These are phyloP conservation scores for Cyclotella atomus DNA, from an alignment of 108 stramenopile species.

Conservation along the genomic window DNA sequence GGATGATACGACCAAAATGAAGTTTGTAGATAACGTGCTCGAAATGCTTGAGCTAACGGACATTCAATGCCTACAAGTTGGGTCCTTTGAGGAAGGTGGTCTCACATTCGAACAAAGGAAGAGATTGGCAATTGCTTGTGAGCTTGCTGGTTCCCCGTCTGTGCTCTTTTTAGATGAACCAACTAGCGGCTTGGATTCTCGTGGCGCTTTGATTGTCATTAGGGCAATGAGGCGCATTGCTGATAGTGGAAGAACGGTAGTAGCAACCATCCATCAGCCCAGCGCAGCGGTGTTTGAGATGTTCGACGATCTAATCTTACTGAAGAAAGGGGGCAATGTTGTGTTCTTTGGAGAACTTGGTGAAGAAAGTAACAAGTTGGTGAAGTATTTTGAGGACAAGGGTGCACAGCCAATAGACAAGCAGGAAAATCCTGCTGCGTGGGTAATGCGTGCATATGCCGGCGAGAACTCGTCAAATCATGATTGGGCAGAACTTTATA, in stretches of 20 bases:
- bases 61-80: constrained; percentile 68
- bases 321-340: constrained; percentile 57
- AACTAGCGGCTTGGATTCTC: constrained; percentile 71
- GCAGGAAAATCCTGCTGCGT: constrained; percentile 79
- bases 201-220: constrained; percentile 66
- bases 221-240: constrained; percentile 64
- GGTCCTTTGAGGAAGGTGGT: constrained; percentile 65
- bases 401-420: constrained; percentile 62
- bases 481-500: constrained; percentile 57
- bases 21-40: constrained; percentile 81
- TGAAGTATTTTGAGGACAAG: constrained; percentile 65
- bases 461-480: constrained; percentile 32
- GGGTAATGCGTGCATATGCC: constrained; percentile 63
- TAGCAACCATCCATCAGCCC: constrained; percentile 70
- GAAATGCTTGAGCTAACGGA: constrained; percentile 77
- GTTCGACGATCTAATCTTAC: constrained; percentile 60
- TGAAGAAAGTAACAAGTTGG: constrained; percentile 46
- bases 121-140: constrained; percentile 59
- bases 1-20: constrained; percentile 53
- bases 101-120: constrained; percentile 49
- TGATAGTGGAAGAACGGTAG: constrained; percentile 13
- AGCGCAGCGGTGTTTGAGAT: constrained; percentile 77
- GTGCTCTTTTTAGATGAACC: constrained; percentile 85
- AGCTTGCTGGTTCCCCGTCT: constrained; percentile 58
- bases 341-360: constrained; percentile 77